Evolutionary conservation across 495 filamentous ascomycete species (phyloP), one percentile per base, ranked within the genome.

Genomic region (Delitschia confertaspora): DNA sequence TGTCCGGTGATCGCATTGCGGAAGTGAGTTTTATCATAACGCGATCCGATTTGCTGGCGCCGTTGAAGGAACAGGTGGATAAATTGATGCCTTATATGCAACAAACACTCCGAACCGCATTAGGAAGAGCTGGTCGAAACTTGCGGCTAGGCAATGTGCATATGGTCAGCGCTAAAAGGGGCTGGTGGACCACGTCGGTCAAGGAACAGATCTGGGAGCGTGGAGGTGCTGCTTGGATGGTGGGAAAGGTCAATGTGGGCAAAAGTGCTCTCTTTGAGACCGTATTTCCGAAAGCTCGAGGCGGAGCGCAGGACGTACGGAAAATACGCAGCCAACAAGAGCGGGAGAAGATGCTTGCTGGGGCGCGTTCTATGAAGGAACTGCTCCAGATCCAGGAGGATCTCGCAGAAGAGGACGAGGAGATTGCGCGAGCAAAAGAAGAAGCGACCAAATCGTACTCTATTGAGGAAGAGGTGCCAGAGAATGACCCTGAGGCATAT

Each of bases 231-330:
- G 74, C 83, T n/a, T 99, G 91, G 91, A 79, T 99, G 69, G 85
- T 96, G 18, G 91, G 93, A n/a, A 94, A 88, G 54, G 85, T 82
- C 38, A 99, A 99, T 57, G 91, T 96, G 19, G 91, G 91, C 10
- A 99, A 99, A 63, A 95, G 88, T 57, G 80, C 79, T 48, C 79
- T 99, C 18, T 86, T 95, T 40, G 77, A 88, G 55, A 70, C 69
- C 6, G 78, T 93, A 13, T 93, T 85, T 53, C 88, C 88, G 11
- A 93, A 94, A 59, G 84, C 83, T 18, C 72, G 76, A 32, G 74
- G 69, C 53, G 65, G 33, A 25, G 38, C 47, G n/a, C 42, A 69
- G 9, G 47, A 61, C 22, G 11, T 59, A 7, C 38, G 49, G 11
- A 41, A 33, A 17, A 36, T 63, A 23, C 50, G 56, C 11, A 48